A percentile compares a stretch with the other conserved stretches of the same genome.
Conservation (phyloP, 768 basidiomycete species). For the Mrakia frigida region DNA sequence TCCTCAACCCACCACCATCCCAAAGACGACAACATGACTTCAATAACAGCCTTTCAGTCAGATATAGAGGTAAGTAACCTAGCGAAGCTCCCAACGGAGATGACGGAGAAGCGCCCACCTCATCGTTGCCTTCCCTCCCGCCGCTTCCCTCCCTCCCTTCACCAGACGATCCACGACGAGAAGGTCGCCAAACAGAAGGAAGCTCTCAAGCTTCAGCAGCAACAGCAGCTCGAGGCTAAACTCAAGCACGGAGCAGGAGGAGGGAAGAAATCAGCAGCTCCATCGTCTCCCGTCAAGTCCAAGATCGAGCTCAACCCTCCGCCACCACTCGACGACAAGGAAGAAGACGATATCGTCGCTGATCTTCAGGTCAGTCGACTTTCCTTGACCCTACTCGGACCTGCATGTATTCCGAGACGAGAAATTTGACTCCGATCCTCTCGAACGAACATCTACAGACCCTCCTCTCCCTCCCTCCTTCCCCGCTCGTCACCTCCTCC, state of each 20-base stretch:
- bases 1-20: not conserved
- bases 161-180: constrained; percentile 12
- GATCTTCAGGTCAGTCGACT: constrained; percentile 9
- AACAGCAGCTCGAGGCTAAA: not conserved
- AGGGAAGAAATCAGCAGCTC: not conserved
- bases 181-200: constrained; percentile 7
- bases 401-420: not conserved
- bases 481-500: constrained; percentile 8
- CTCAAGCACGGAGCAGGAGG: not conserved
- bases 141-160: not conserved
- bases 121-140: not conserved
- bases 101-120: not conserved
- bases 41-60: constrained; percentile 24
- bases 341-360: constrained; percentile 5
- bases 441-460: not conserved
- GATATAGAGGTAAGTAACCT: constrained; percentile 5
- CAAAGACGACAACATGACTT: not conserved
- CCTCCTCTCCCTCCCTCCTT: constrained; percentile 9
- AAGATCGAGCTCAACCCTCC: constrained; percentile 6
- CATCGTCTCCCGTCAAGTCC: not conserved
- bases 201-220: constrained; percentile 1
- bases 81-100: not conserved
- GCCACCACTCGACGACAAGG: not conserved
- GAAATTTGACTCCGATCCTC: not conserved
- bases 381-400: not conserved